Percentiles rank a stretch among this genome's conserved stretches.
Evolutionary conservation across 2,329 filamentous ascomycete genomes (phyloP).

Genomic region (Gyromitra esculenta): DNA sequence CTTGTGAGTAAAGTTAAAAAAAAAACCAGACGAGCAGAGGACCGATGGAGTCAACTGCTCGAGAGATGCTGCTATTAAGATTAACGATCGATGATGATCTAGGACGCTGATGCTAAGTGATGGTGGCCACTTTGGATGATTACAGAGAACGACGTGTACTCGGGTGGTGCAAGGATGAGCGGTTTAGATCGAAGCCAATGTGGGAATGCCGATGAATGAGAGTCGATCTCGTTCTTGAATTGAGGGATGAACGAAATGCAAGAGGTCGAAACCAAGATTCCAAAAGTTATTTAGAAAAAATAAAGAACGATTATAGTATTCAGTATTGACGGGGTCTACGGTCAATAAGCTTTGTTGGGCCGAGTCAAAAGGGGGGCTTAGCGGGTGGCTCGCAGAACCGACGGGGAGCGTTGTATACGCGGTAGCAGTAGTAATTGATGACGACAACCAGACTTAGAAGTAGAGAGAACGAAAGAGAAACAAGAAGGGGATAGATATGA

Average conservation of each 20-base stretch:
- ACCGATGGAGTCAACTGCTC: conserved; percentile 58
- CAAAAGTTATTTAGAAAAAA: conserved; percentile 33
- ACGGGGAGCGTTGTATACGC: conserved; percentile 33
- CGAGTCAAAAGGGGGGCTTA: conserved; percentile 42
- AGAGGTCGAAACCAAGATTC: conserved; percentile 33
- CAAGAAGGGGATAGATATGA: conserved; percentile 14
- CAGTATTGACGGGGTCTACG: conserved; percentile 52
- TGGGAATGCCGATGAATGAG: conserved; percentile 40
- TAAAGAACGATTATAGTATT: conserved; percentile 49
- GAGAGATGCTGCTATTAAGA: conserved; percentile 47
- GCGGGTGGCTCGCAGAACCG: conserved; percentile 51
- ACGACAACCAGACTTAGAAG: conserved; percentile 47
- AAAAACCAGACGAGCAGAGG: conserved; percentile 56
- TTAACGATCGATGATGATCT: conserved; percentile 43
- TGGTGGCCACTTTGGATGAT: conserved; percentile 45
- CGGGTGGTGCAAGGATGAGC: conserved; percentile 43
- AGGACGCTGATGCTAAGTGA: conserved; percentile 20
- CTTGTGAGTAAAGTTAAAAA: conserved; percentile 48
- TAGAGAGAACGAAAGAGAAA: conserved; percentile 45
- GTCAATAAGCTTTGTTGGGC: conserved; percentile 43
- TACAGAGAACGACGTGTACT: conserved; percentile 51
- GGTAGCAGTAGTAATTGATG: conserved; percentile 51
- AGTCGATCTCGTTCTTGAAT: conserved; percentile 40
- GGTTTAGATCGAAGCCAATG: conserved; percentile 46
- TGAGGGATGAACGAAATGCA: conserved; percentile 40